Conservation (phyloP, 495 filamentous ascomycete genomes). For the Penicillium herquei region DNA sequence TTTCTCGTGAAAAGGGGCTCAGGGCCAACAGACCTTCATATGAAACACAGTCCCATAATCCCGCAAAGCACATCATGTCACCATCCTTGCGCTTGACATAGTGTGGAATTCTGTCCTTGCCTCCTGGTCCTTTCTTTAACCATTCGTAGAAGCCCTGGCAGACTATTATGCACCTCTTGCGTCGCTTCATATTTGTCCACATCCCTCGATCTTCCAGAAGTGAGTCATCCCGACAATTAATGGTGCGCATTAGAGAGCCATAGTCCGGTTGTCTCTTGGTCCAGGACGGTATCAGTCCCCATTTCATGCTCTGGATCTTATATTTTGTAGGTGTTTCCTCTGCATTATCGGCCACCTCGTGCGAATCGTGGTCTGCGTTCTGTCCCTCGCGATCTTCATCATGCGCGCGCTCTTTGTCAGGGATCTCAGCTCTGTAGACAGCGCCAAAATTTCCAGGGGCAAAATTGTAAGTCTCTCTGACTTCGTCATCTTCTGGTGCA, state of each 20-base stretch:
- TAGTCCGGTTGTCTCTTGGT: conserved; percentile 80
- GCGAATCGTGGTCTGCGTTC: conserved; percentile 2
- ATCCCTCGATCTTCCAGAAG: conserved; percentile 72
- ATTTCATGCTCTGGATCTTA: conserved; percentile 88
- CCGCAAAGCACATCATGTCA: conserved; percentile 82
- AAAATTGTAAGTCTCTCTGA: conserved; percentile 87
- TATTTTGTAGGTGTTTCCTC: conserved; percentile 68
- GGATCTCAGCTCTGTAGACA: conserved; percentile 77
- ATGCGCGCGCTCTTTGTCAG: conserved; percentile 39
- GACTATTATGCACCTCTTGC: conserved; percentile 81
- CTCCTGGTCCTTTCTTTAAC: conserved; percentile 71
- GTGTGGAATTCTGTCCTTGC: conserved; percentile 79
- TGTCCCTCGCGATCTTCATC: conserved; percentile 8
- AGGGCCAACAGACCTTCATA: conserved; percentile 60
- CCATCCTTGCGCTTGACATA: conserved; percentile 80
- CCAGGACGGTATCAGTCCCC: conserved; percentile 92
- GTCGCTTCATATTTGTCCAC: conserved; percentile 88
- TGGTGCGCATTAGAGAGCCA: conserved; percentile 73
- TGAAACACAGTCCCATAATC: conserved; percentile 84
- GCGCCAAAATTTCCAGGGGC: conserved; percentile 83
- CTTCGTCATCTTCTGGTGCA: conserved; percentile 68
- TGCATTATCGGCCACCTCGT: conserved; percentile 7
- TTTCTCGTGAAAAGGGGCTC: neutral
- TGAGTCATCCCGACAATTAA: conserved; percentile 94
- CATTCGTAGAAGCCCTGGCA: conserved; percentile 97